These are phyloP conservation scores for Hypholoma fasciculare DNA, from an alignment of 768 basidiomycete species.

Conservation along the genomic window DNA sequence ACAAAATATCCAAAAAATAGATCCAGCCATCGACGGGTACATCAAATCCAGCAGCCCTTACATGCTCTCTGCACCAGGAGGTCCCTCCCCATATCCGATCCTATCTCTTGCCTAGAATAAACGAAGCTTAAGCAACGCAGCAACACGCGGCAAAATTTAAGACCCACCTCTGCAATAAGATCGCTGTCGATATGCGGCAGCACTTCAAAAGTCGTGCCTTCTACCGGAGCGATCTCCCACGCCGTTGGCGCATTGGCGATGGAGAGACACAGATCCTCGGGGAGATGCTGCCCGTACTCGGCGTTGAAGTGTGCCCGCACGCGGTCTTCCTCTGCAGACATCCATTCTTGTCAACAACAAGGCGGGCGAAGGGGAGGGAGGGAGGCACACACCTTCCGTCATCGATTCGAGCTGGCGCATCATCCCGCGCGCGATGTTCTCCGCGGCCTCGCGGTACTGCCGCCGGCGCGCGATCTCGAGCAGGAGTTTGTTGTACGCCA, in stretches of 20 bases:
- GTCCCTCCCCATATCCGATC: slow-evolving; percentile 19
- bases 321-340: slow-evolving; percentile 60
- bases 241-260: slow-evolving; percentile 73
- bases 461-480: slow-evolving; percentile 71
- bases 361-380: no score
- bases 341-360: background rate
- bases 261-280: slow-evolving; percentile 78
- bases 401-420: slow-evolving; percentile 60
- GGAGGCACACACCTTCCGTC: slow-evolving; percentile 55
- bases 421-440: slow-evolving; percentile 68
- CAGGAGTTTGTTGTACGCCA: slow-evolving; percentile 72
- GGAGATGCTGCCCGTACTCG: slow-evolving; percentile 72
- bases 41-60: background rate
- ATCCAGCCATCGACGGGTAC: background rate
- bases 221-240: slow-evolving; percentile 65
- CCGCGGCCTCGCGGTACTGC: slow-evolving; percentile 65
- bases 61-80: slow-evolving; percentile 20
- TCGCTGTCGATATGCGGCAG: slow-evolving; percentile 66
- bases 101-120: slow-evolving; percentile 23
- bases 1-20: no score
- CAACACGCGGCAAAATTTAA: background rate
- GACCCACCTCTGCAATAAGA: slow-evolving; percentile 52
- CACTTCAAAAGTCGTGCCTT: slow-evolving; percentile 53
- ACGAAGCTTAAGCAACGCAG: background rate
- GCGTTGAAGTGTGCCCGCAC: slow-evolving; percentile 68